Evolutionary conservation across 106 monocot genomes (phyloP).

Genomic region (Dendrobium catenatum): DNA sequence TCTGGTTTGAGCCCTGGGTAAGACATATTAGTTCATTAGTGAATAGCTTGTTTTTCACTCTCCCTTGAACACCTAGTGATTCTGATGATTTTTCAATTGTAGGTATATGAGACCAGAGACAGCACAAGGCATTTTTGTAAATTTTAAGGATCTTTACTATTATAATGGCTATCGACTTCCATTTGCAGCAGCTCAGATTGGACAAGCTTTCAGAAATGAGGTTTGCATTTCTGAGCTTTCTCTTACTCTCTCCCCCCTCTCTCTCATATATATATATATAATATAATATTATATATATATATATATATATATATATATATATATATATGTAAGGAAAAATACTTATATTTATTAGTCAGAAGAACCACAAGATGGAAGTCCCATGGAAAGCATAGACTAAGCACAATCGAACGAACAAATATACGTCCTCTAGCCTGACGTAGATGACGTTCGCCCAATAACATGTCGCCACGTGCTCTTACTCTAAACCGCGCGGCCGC

Average conservation of each 20-base stretch:
- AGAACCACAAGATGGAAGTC: too few relatives aligned
- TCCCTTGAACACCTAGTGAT: not conserved
- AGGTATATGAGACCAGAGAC: constrained; percentile 99
- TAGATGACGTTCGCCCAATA: too few relatives aligned
- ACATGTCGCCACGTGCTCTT: too few relatives aligned
- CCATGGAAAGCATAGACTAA: too few relatives aligned
- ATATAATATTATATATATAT: too few relatives aligned
- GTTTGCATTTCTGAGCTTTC: constrained; percentile 15
- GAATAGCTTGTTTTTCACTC: not conserved
- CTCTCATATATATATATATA: too few relatives aligned
- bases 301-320: not conserved
- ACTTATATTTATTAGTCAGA: too few relatives aligned
- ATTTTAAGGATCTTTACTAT: constrained; percentile 93
- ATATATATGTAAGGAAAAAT: too few relatives aligned
- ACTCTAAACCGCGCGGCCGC: too few relatives aligned
- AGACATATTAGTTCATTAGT: constrained; percentile 6
- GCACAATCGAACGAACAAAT: too few relatives aligned
- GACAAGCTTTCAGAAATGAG: constrained; percentile 96
- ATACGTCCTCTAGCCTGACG: too few relatives aligned
- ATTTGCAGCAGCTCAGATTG: constrained; percentile 94
- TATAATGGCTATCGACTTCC: constrained; percentile 95
- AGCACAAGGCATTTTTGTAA: constrained; percentile 95
- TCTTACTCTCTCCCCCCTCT: not conserved
- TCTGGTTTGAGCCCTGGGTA: constrained; percentile 69
- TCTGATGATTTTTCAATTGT: not conserved